A percentile compares a stretch with the other conserved stretches of the same genome.
Evolutionary conservation across 176 grass and related monocot genomes (phyloP).

Genomic region (Tillandsia fasciculata): DNA sequence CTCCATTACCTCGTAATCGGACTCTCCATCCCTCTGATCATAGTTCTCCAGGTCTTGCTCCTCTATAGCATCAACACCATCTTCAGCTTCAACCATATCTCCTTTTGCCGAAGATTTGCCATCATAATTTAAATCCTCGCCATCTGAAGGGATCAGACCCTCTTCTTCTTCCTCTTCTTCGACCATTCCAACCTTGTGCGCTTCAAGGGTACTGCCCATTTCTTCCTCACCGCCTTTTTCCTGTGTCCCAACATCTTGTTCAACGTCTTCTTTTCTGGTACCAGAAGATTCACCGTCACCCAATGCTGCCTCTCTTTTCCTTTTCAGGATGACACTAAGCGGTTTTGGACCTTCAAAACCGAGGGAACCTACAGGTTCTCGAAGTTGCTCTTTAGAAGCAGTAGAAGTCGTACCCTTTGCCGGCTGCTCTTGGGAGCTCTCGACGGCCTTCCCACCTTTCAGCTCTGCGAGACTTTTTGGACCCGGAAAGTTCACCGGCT

Average conservation of each 20-base stretch:
- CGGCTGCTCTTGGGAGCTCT: conserved; percentile 15
- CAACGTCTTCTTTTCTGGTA: conserved; percentile 14
- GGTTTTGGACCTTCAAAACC: conserved; percentile 73
- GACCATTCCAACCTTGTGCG: conserved; percentile 27
- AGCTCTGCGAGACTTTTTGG: conserved; percentile 19
- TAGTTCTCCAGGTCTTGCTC: conserved; percentile 48
- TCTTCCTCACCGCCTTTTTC: conserved; percentile 24
- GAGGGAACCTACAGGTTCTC: conserved; percentile 31
- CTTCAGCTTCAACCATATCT: conserved; percentile 32
- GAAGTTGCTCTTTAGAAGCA: not conserved
- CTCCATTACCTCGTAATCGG: conserved; percentile 36
- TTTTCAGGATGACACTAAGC: conserved; percentile 71
- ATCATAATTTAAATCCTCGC: conserved; percentile 8
- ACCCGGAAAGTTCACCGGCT: conserved; percentile 33
- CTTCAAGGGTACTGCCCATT: conserved; percentile 29
- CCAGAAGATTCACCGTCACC: conserved; percentile 26
- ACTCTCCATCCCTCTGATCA: conserved; percentile 42
- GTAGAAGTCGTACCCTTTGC: conserved; percentile 5
- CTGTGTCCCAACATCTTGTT: conserved; percentile 23
- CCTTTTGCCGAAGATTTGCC: conserved; percentile 26
- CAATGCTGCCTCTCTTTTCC: conserved; percentile 46
- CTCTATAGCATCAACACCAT: conserved; percentile 26
- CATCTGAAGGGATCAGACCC: conserved; percentile 33
- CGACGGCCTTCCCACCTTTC: not conserved
- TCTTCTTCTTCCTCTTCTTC: conserved; percentile 46